These are phyloP conservation scores for Crucibulum laeve DNA, from an alignment of 768 basidiomycete genomes.

Conservation along the genomic window DNA sequence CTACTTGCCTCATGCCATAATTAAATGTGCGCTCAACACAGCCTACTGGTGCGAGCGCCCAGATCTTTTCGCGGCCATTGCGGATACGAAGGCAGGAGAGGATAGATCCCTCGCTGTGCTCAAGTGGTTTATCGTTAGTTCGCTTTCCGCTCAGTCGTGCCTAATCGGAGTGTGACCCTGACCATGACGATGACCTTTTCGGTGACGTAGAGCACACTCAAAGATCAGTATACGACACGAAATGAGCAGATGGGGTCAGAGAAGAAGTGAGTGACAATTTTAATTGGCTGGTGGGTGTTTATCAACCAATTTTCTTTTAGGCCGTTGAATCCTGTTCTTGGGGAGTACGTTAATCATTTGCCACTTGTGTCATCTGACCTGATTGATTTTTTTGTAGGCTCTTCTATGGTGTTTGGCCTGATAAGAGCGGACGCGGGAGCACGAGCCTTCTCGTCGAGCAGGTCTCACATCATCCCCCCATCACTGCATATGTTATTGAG, in stretches of 20 bases:
- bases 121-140: slow-evolving; percentile 88
- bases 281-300: not conserved
- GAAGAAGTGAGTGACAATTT: slow-evolving; percentile 73
- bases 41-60: slow-evolving; percentile 98
- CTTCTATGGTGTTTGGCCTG: slow-evolving; percentile 90
- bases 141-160: not conserved
- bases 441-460: slow-evolving; percentile 88
- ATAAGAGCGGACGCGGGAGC: slow-evolving; percentile 65
- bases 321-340: slow-evolving; percentile 93
- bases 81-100: slow-evolving; percentile 69
- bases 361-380: slow-evolving; percentile 1
- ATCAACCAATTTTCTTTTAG: slow-evolving; percentile 30
- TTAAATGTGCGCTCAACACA: no score
- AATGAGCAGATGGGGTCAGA: slow-evolving; percentile 96
- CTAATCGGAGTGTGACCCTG: not conserved
- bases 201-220: slow-evolving; percentile 89
- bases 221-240: slow-evolving; percentile 91
- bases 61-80: slow-evolving; percentile 82
- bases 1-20: slow-evolving; percentile 6
- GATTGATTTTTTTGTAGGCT: slow-evolving; percentile 37
- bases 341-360: slow-evolving; percentile 58
- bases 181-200: no score
- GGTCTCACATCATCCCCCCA: slow-evolving; percentile 93
- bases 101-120: slow-evolving; percentile 78
- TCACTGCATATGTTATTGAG: slow-evolving; percentile 84